A percentile compares a stretch with the other conserved stretches of the same genome.
These are phyloP conservation scores for Pyrus pyrifolia DNA, from an alignment of 306 rosid genomes.

Conservation along the genomic window DNA sequence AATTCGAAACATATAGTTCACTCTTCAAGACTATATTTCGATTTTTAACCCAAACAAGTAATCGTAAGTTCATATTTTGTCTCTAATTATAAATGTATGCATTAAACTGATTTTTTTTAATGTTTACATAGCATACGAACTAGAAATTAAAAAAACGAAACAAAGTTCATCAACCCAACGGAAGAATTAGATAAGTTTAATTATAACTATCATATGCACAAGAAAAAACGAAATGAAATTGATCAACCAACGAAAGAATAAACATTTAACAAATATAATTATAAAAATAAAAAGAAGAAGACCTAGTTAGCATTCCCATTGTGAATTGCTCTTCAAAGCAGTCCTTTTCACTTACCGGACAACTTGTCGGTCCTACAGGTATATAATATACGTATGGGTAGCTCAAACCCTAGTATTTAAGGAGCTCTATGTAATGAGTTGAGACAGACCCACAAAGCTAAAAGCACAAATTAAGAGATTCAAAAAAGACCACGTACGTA, in stretches of 20 bases:
- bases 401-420: not conserved
- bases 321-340: not conserved
- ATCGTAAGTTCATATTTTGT: not conserved
- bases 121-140: not conserved
- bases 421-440: not conserved
- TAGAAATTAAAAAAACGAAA: not conserved
- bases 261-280: not conserved
- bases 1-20: not conserved
- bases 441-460: not conserved
- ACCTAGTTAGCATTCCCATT: not conserved
- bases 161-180: not conserved
- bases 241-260: not conserved
- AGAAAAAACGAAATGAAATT: not conserved
- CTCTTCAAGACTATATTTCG: not conserved
- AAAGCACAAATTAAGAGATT: not conserved
- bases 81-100: not conserved
- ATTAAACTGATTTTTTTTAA: not conserved
- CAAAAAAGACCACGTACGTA: too few species aligned
- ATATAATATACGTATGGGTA: not conserved
- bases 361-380: not conserved
- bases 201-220: not conserved
- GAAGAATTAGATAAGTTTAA: not conserved
- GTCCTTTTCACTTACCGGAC: not conserved
- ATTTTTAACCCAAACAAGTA: not conserved
- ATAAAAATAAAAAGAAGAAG: not conserved